Conservation (phyloP, 371 early-diverging fungal species). For the Catenaria anguillulae region DNA sequence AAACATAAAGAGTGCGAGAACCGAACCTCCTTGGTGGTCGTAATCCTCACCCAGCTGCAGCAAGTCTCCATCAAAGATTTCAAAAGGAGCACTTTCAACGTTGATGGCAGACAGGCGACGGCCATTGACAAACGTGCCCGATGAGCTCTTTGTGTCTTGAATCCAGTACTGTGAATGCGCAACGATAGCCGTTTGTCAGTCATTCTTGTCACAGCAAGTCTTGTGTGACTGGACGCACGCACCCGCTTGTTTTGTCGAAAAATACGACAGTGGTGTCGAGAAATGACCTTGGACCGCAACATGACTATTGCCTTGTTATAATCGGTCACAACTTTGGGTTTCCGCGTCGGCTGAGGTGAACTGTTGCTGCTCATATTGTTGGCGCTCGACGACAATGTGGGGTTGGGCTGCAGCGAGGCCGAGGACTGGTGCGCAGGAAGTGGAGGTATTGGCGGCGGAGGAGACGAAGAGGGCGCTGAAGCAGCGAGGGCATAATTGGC, state of each 20-base stretch:
- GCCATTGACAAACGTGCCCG: slow-evolving; percentile 10
- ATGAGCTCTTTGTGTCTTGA: slow-evolving; percentile 4
- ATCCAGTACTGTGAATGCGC: slow-evolving; percentile 4
- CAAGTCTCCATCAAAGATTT: slow-evolving; percentile 8
- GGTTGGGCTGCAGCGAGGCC: too few relatives aligned
- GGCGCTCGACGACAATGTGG: too few relatives aligned
- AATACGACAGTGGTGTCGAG: not conserved
- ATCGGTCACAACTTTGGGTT: not conserved
- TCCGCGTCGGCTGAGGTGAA: too few relatives aligned
- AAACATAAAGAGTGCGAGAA: too few relatives aligned
- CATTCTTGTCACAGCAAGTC: not conserved
- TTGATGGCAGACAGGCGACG: not conserved
- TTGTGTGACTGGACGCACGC: not conserved
- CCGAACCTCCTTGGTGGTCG: not conserved
- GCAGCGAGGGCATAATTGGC: not conserved
- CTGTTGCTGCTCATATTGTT: too few relatives aligned
- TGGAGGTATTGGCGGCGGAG: too few relatives aligned
- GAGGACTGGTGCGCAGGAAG: too few relatives aligned
- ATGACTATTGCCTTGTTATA: not conserved
- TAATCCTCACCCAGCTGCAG: slow-evolving; percentile 12
- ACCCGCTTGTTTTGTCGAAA: not conserved
- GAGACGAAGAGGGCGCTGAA: too few relatives aligned
- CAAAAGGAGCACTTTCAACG: not conserved
- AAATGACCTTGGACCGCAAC: not conserved
- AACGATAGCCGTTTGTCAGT: too few relatives aligned